These are phyloP conservation scores for Starmerella lactis-condensi DNA, from an alignment of 805 yeast species.

Conservation along the genomic window DNA sequence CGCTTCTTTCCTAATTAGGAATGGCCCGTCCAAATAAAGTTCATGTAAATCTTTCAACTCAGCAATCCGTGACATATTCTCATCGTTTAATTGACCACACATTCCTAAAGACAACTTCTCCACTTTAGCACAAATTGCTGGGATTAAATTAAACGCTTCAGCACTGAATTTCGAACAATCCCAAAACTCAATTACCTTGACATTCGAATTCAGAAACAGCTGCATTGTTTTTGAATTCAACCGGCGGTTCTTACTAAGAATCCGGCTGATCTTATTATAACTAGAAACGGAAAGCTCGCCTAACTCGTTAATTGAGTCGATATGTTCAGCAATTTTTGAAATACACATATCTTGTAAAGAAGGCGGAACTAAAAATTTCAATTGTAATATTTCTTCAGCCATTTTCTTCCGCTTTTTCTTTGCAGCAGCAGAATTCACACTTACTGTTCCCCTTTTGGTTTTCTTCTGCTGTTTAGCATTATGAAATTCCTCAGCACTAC, in stretches of 20 bases:
- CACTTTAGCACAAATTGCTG: slow-evolving; percentile 60
- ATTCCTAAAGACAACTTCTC: slow-evolving; percentile 50
- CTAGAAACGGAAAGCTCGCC: slow-evolving; percentile 74
- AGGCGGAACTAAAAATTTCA: slow-evolving; percentile 44
- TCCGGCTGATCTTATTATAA: slow-evolving; percentile 50
- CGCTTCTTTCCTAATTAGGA: slow-evolving; percentile 50
- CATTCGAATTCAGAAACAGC: slow-evolving; percentile 47
- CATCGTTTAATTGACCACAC: slow-evolving; percentile 87
- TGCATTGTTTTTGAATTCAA: slow-evolving; percentile 52
- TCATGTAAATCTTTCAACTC: slow-evolving; percentile 36
- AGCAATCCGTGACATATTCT: slow-evolving; percentile 44
- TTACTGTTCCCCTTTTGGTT: slow-evolving; percentile 22
- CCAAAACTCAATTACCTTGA: slow-evolving; percentile 54
- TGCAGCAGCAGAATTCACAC: slow-evolving; percentile 6
- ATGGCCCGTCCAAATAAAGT: slow-evolving; percentile 72
- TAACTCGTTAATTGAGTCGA: slow-evolving; percentile 56
- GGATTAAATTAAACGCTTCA: slow-evolving; percentile 48
- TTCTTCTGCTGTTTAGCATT: slow-evolving; percentile 28
- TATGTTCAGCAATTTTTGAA: slow-evolving; percentile 41
- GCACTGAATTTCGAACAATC: slow-evolving; percentile 71
- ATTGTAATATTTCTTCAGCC: slow-evolving; percentile 70
- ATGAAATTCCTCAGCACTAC: slow-evolving; percentile 36
- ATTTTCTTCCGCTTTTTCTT: slow-evolving; percentile 57
- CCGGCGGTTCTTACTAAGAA: slow-evolving; percentile 67
- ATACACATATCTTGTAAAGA: slow-evolving; percentile 67